Evolutionary conservation across 2,329 filamentous ascomycete species (phyloP), one percentile per base, ranked within the genome.

Genomic region (Talaromyces sp.): DNA sequence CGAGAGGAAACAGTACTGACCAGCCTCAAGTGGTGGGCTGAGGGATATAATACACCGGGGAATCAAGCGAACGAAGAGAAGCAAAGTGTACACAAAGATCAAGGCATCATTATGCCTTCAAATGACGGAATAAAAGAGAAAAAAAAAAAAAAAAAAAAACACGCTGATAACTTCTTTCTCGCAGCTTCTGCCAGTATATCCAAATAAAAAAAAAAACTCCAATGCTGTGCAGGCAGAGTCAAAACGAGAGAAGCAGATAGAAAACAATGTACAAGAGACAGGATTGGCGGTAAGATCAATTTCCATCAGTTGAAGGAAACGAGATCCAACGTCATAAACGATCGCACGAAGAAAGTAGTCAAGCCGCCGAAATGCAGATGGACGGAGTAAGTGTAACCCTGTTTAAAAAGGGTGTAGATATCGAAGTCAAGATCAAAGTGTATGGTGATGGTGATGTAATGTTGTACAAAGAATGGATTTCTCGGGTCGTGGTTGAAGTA

Each of bases 391-490:
- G 11, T 27, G 9, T 56, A 5, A 24, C 33, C 24, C 33, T 47
- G n/a, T 31, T 27, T 27, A 31, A 33, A 27, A 39, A 33, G 52
- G 49, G 35, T 9, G 7, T 50, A 33, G 7, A 13, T 14, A 3
- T 50, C 45, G 11, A 6, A 24, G 56, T 13, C 24, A 22, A 41
- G 8, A 11, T 56, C 24, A 14, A 39, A 13, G 19, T 27, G n/a
- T 35, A 45, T 43, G 47, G 59, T n/a, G 16, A 54, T 41, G n/a
- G 41, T 31, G 22, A 52, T 62, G n/a, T 19, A 63, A 66, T 66
- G 62, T 64, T 66, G 52, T 66, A 66, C 63, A 67, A 67, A 62
- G 58, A 66, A 62, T 31, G 64, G 39, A 66, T 43, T 49, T 62
- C 64, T 57, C 60, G 58, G 41, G 43, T 61, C 54, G 50, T 57